phyloP scores from a whole-genome alignment of 441 rosid species.

The Lepidium campestre region DNA sequence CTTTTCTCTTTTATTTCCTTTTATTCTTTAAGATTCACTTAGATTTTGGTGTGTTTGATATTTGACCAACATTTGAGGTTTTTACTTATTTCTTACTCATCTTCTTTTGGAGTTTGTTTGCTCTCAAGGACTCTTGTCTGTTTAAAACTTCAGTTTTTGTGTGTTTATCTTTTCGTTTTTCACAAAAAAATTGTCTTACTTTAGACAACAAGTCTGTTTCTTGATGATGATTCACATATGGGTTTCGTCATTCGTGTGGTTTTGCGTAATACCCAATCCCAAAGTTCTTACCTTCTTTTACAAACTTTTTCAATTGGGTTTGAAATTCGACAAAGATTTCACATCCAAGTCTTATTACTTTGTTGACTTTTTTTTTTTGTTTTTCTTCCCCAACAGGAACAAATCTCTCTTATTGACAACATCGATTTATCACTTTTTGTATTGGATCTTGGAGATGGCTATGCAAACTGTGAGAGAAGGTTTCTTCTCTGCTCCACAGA shows the following conservation, averaged over 20 bases:
- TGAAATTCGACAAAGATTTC: slow-evolving; percentile 15
- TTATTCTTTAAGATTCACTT: neutral
- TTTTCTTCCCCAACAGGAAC: slow-evolving; percentile 31
- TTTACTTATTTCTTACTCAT: neutral
- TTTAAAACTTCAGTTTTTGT: slow-evolving; percentile 1
- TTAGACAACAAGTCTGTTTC: slow-evolving; percentile 30
- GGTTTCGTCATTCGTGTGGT: slow-evolving; percentile 7
- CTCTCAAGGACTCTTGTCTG: slow-evolving; percentile 6
- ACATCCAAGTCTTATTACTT: slow-evolving; percentile 2
- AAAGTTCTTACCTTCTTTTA: slow-evolving; percentile 10
- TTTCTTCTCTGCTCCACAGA: slow-evolving; percentile 39
- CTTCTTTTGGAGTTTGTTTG: slow-evolving; percentile 1
- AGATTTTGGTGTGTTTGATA: slow-evolving; percentile 15
- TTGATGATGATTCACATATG: slow-evolving; percentile 27
- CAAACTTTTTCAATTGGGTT: slow-evolving; percentile 1
- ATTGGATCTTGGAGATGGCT: slow-evolving; percentile 48
- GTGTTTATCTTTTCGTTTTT: slow-evolving; percentile 16
- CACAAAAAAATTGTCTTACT: slow-evolving; percentile 8
- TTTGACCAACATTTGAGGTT: slow-evolving; percentile 1
- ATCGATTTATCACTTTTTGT: slow-evolving; percentile 1
- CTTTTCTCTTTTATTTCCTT: neutral
- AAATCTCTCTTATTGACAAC: slow-evolving; percentile 12
- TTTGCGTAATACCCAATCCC: slow-evolving; percentile 29
- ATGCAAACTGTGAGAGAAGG: slow-evolving; percentile 72
- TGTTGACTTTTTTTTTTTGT: slow-evolving; percentile 5